These are phyloP conservation scores for Arabis hirsuta DNA, from an alignment of 345 rosid species.

Conservation along the genomic window DNA sequence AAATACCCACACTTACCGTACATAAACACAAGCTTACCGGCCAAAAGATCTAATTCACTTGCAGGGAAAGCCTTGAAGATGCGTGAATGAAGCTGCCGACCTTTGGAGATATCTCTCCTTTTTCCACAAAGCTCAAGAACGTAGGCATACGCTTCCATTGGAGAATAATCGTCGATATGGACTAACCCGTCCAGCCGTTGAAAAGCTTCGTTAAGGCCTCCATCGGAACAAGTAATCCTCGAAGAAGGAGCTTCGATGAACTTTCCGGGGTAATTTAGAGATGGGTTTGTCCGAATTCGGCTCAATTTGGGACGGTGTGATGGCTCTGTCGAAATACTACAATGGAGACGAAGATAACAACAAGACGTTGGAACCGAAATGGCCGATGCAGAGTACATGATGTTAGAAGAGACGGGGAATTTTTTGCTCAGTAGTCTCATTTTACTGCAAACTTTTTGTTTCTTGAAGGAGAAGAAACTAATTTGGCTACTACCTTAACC, in stretches of 20 bases:
- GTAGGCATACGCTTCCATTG: constrained; percentile 50
- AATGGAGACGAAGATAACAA: constrained; percentile 8
- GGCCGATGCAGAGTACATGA: constrained; percentile 32
- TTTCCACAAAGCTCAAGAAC: constrained; percentile 59
- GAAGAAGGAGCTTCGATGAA: constrained; percentile 32
- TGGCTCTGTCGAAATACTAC: constrained; percentile 27
- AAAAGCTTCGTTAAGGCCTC: constrained; percentile 52
- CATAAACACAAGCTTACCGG: constrained; percentile 74
- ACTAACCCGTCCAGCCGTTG: constrained; percentile 28
- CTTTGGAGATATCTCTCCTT: constrained; percentile 48
- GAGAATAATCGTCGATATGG: background rate
- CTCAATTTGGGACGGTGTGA: constrained; percentile 11
- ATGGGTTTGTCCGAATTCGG: constrained; percentile 37
- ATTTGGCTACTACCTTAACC: background rate
- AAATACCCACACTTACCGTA: constrained; percentile 66
- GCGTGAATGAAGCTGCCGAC: constrained; percentile 64
- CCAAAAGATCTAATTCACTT: constrained; percentile 48
- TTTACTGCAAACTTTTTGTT: background rate
- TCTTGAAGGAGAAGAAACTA: background rate
- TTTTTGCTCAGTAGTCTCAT: constrained; percentile 4
- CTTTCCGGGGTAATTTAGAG: constrained; percentile 18
- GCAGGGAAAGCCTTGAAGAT: constrained; percentile 47
- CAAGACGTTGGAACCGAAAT: constrained; percentile 35
- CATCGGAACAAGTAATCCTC: constrained; percentile 40
- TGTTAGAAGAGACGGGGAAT: background rate